Evolutionary conservation across 352 stramenopile genomes (phyloP), one percentile per base, ranked within the genome.

Genomic region (Phytophthora pini): DNA sequence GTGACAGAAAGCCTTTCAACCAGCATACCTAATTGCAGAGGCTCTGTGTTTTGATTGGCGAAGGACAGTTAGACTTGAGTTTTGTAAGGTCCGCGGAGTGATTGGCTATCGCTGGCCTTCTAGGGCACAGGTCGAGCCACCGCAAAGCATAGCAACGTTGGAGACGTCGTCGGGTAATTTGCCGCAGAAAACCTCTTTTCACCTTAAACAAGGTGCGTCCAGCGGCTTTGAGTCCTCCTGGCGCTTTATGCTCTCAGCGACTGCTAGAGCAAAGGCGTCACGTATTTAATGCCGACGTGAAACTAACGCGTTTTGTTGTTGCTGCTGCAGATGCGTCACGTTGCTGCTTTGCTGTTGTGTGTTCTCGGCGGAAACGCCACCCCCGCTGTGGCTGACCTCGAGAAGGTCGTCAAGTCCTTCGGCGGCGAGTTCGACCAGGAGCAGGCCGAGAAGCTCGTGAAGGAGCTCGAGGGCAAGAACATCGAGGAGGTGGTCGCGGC

Each of bases 311-410:
- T 36, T 41, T 22, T 36, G 41, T 5, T 51, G 11, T 61, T 22
- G 53, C 59, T 41, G 11, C 39, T 69, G 32, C 69, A 96, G 88
- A 96, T 96, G 88, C 88, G 88, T 96, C 88, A 96, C 86, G 86
- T 96, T 93, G 88, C 88, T 92, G 88, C 88, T 91, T 94, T 89
- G 72, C 82, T 96, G 76, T 81, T 96, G 75, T 80, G 74, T 87
- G 86, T 96, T 68, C 72, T 96, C 51, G 86, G 86, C 66, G 88
- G 88, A 79, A 96, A 96, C 77, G 77, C 82, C 57, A 72, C 78
- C 59, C 88, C 88, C 46, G 74, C 77, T 59, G 82, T 85, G 47
- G 80, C 83, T 50, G 88, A 96, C 74, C 77, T 96, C 66, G 82
- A 93, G 72, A 90, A 92, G 74, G 85, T 96, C 67, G 72, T 96